phyloP scores from a whole-genome alignment of 2,329 filamentous ascomycete genomes.

The Beauveria caledonica region DNA sequence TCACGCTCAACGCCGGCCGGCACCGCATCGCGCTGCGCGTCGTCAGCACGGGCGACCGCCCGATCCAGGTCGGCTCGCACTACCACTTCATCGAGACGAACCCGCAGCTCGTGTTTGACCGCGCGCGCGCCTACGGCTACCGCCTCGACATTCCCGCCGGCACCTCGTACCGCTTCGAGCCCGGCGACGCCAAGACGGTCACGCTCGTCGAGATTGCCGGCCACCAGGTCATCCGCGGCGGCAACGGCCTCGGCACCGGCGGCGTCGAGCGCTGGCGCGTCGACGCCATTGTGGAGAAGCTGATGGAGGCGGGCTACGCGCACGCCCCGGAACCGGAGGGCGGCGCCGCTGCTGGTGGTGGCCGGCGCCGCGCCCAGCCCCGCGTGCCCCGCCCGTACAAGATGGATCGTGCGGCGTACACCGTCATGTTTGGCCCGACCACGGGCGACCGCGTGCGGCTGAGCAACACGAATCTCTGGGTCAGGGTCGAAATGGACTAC shows the following conservation, averaged over 20 bases:
- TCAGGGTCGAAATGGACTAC: slow-evolving; percentile 79
- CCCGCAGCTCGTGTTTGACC: slow-evolving; percentile 81
- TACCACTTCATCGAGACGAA: slow-evolving; percentile 98
- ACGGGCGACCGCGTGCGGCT: slow-evolving; percentile 78
- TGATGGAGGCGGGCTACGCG: slow-evolving; percentile 69
- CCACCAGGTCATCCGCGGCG: slow-evolving; percentile 69
- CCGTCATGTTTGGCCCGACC: slow-evolving; percentile 87
- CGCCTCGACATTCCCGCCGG: slow-evolving; percentile 85
- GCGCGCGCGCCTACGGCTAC: slow-evolving; percentile 71
- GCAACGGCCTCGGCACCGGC: slow-evolving; percentile 72
- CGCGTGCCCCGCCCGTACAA: slow-evolving; percentile 68
- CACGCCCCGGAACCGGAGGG: slow-evolving; percentile 71
- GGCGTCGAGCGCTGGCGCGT: slow-evolving; percentile 55
- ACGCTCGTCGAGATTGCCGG: slow-evolving; percentile 84
- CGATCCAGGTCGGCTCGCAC: slow-evolving; percentile 73
- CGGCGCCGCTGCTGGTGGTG: slow-evolving; percentile 61
- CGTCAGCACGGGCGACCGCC: slow-evolving; percentile 79
- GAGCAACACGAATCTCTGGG: slow-evolving; percentile 80
- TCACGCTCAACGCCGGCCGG: slow-evolving; percentile 66
- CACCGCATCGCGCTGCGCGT: slow-evolving; percentile 71
- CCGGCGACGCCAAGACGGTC: slow-evolving; percentile 85
- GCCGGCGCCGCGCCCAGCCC: slow-evolving; percentile 79
- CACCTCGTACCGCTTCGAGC: slow-evolving; percentile 88
- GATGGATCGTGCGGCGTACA: slow-evolving; percentile 75
- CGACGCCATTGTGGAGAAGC: slow-evolving; percentile 56